phyloP scores from a whole-genome alignment of 768 basidiomycete genomes.

The Punctularia strigosozonata region DNA sequence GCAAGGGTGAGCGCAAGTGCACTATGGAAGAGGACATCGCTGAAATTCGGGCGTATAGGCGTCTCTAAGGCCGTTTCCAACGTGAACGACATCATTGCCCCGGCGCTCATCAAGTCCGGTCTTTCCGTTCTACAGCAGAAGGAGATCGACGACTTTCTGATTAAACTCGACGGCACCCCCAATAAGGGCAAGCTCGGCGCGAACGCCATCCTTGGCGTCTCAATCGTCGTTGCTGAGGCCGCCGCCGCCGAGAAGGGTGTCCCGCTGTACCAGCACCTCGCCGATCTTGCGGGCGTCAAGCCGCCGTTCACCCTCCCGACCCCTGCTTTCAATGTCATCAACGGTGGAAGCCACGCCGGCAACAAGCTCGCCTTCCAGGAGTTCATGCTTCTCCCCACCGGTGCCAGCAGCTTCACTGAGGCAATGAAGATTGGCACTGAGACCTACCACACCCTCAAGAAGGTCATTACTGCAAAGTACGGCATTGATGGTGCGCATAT shows the following conservation, averaged over 20 bases:
- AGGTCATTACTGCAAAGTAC: slow-evolving; percentile 98
- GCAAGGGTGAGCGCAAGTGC: slow-evolving; percentile 60
- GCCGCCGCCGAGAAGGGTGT: slow-evolving; percentile 91
- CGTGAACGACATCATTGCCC: slow-evolving; percentile 86
- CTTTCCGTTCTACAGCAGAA: slow-evolving; percentile 84
- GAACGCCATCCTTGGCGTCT: slow-evolving; percentile 98
- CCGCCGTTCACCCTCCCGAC: slow-evolving; percentile 85
- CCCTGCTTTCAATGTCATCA: slow-evolving; percentile 99
- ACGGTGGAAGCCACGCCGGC: slow-evolving; percentile 98
- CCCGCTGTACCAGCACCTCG: slow-evolving; percentile 93
- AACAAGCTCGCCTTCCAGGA: slow-evolving; percentile 99
- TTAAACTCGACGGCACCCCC: slow-evolving; percentile 92
- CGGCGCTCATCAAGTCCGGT: slow-evolving; percentile 74
- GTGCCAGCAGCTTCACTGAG: slow-evolving; percentile 84
- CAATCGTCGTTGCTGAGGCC: slow-evolving; percentile 89
- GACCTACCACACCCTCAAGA: slow-evolving; percentile 96
- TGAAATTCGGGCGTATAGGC: slow-evolving; percentile 35
- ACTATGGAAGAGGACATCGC: not conserved
- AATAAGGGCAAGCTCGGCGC: slow-evolving; percentile 99
- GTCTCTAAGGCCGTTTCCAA: slow-evolving; percentile 90
- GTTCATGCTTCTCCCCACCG: slow-evolving; percentile 98
- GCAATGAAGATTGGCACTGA: slow-evolving; percentile 98
- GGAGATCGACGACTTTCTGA: slow-evolving; percentile 94
- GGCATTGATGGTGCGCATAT: slow-evolving; percentile 81
- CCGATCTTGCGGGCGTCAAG: slow-evolving; percentile 91